phyloP scores from a whole-genome alignment of 768 basidiomycete species.

The Boletus patriciae region DNA sequence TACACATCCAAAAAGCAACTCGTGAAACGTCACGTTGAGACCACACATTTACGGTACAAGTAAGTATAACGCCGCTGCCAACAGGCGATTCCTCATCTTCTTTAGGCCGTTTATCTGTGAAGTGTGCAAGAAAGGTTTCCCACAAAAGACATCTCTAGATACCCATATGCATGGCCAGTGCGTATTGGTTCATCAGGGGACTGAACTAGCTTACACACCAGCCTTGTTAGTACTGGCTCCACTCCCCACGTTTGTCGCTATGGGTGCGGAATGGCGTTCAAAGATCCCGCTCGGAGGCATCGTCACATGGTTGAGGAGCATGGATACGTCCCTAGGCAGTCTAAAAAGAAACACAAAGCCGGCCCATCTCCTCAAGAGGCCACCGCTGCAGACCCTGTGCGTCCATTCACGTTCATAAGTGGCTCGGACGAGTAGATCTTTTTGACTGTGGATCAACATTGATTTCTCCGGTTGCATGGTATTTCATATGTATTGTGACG shows the following conservation, averaged over 20 bases:
- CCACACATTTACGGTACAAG: slow-evolving; percentile 62
- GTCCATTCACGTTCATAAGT: slow-evolving; percentile 34
- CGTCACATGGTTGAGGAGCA: slow-evolving; percentile 57
- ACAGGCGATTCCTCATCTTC: slow-evolving; percentile 14
- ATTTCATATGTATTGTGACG: slow-evolving; percentile 25
- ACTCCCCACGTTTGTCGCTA: slow-evolving; percentile 55
- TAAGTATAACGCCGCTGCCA: slow-evolving; percentile 32
- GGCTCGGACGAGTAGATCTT: slow-evolving; percentile 27
- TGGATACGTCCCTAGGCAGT: slow-evolving; percentile 48
- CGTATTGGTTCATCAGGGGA: slow-evolving; percentile 19
- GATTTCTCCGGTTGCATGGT: slow-evolving; percentile 10
- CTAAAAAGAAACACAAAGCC: slow-evolving; percentile 45
- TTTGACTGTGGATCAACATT: neutral
- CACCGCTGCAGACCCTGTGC: slow-evolving; percentile 27
- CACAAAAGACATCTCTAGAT: slow-evolving; percentile 58
- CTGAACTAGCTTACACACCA: slow-evolving; percentile 11
- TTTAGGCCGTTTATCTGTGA: slow-evolving; percentile 52
- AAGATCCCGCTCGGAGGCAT: slow-evolving; percentile 64
- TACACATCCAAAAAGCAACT: slow-evolving; percentile 60
- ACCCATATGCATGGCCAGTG: slow-evolving; percentile 59
- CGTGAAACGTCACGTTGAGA: slow-evolving; percentile 67
- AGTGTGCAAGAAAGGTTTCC: slow-evolving; percentile 53
- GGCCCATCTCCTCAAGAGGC: slow-evolving; percentile 30
- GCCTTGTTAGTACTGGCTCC: slow-evolving; percentile 50
- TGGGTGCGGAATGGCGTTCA: slow-evolving; percentile 54